phyloP scores from a whole-genome alignment of 2,329 filamentous ascomycete species.

The Xylariaceae sp. region DNA sequence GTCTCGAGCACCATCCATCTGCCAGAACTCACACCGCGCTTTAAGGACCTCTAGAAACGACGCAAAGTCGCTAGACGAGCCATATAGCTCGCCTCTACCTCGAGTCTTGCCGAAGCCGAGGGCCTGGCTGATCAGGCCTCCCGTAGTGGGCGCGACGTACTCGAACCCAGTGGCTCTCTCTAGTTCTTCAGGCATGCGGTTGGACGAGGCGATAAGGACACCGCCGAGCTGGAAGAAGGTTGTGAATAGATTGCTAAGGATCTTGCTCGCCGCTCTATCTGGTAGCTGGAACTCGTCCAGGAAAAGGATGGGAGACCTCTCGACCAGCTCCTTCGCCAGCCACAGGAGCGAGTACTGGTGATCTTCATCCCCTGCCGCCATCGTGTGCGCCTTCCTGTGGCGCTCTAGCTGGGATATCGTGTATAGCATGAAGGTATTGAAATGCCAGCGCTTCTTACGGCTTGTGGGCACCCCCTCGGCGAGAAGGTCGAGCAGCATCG shows the following conservation, averaged over 20 bases:
- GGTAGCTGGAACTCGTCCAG: conserved; percentile 81
- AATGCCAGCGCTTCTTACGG: conserved; percentile 73
- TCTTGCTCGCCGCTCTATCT: conserved; percentile 71
- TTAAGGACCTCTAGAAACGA: conserved; percentile 71
- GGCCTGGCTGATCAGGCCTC: conserved; percentile 45
- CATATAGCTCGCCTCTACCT: conserved; percentile 46
- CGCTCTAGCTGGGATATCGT: conserved; percentile 66
- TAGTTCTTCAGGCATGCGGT: conserved; percentile 77
- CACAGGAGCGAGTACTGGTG: conserved; percentile 64
- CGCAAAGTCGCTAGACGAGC: conserved; percentile 65
- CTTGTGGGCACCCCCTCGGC: conserved; percentile 68
- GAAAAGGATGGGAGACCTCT: conserved; percentile 71
- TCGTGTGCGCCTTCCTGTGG: conserved; percentile 42
- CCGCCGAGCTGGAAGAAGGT: conserved; percentile 78
- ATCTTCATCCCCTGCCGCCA: conserved; percentile 17
- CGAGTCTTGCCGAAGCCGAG: conserved; percentile 36
- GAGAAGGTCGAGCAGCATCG: conserved; percentile 79
- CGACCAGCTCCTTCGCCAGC: conserved; percentile 70
- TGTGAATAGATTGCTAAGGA: conserved; percentile 72
- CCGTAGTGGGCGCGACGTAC: conserved; percentile 50
- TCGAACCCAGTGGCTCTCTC: conserved; percentile 68
- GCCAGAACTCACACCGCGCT: conserved; percentile 75
- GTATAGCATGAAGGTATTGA: conserved; percentile 82
- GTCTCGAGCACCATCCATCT: conserved; percentile 71
- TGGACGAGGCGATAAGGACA: conserved; percentile 73